Conservation (phyloP, 2,329 filamentous ascomycete genomes). For the Botrytis fragariae region DNA sequence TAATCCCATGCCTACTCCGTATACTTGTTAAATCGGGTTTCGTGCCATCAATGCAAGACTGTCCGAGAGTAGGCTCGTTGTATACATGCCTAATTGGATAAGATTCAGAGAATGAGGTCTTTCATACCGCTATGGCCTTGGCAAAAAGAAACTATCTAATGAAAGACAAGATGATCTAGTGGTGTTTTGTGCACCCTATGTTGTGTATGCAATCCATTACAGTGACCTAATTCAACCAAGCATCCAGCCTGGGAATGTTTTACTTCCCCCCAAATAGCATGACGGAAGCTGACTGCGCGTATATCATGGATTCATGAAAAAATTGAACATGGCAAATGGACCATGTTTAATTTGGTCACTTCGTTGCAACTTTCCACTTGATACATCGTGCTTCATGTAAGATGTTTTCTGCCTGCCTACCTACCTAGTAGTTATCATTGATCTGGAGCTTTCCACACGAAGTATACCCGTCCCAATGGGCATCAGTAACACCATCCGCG, state of each 20-base stretch:
- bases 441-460: not conserved
- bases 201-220: slow-evolving; percentile 22
- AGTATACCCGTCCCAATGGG: not conserved
- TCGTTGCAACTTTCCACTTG: not conserved
- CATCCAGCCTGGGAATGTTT: slow-evolving; percentile 9
- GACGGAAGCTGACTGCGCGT: slow-evolving; percentile 6
- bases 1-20: slow-evolving; percentile 3
- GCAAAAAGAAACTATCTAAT: slow-evolving; percentile 9
- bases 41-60: slow-evolving; percentile 29
- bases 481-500: slow-evolving; percentile 12
- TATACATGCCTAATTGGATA: slow-evolving; percentile 1
- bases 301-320: not conserved
- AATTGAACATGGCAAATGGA: not conserved
- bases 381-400: not conserved
- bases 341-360: not conserved
- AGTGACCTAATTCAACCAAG: slow-evolving; percentile 8
- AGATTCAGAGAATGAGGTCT: slow-evolving; percentile 3
- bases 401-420: not conserved
- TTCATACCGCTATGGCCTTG: slow-evolving; percentile 15
- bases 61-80: slow-evolving; percentile 15
- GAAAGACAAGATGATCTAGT: slow-evolving; percentile 17
- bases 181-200: slow-evolving; percentile 3
- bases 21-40: slow-evolving; percentile 19
- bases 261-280: not conserved
- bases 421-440: not conserved